phyloP scores from a whole-genome alignment of 1,139 yeast genomes.

The Casaregolazyma suthepensis region DNA sequence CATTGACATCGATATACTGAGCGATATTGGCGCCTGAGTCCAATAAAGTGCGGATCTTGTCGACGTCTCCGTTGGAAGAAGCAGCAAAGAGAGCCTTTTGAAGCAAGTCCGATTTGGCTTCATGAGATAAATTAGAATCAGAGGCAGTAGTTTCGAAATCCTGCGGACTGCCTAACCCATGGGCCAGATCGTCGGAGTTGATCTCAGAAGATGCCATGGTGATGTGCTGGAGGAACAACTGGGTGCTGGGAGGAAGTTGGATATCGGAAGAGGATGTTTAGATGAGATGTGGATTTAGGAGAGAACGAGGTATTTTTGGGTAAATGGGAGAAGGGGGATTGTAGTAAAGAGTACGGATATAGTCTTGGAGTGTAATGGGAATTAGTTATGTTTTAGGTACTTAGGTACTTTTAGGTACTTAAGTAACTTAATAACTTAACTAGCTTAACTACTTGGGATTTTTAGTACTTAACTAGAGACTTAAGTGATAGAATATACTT shows the following conservation, averaged over 20 bases:
- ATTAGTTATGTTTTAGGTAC: no score
- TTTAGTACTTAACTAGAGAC: no score
- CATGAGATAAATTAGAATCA: conserved; percentile 19
- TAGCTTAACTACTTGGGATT: no score
- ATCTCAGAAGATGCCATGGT: neutral
- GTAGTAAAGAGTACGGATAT: no score
- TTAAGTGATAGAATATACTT: no score
- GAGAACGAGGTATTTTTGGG: no score
- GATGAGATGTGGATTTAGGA: no score
- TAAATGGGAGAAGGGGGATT: no score
- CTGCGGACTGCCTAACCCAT: conserved; percentile 1
- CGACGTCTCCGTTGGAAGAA: conserved; percentile 33
- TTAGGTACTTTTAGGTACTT: no score
- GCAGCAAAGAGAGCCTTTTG: conserved; percentile 30
- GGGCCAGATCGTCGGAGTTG: neutral
- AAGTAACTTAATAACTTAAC: no score
- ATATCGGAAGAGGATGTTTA: neutral
- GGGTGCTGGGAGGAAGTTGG: neutral
- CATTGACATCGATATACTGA: conserved; percentile 30
- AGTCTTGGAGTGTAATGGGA: no score
- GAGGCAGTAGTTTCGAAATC: conserved; percentile 24
- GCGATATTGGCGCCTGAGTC: conserved; percentile 21
- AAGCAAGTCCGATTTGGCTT: conserved; percentile 21
- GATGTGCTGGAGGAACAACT: neutral
- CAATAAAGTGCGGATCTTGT: conserved; percentile 27